These are phyloP conservation scores for Diaporthe aspalathi DNA, from an alignment of 2,329 filamentous ascomycete species.

Conservation along the genomic window DNA sequence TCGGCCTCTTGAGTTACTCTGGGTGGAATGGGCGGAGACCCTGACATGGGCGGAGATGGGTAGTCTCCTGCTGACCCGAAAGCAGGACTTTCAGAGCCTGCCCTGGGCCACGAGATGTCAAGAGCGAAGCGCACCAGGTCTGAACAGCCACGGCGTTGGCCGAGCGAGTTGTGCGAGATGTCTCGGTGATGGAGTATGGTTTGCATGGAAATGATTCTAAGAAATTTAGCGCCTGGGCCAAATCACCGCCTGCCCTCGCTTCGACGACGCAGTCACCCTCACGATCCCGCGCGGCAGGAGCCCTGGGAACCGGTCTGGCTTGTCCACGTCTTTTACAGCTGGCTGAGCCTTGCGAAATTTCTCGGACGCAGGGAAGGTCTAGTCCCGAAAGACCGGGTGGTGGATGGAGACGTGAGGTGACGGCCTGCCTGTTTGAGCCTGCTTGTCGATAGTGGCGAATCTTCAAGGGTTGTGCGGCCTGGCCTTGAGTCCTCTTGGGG, in stretches of 20 bases:
- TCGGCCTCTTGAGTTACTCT: slow-evolving; percentile 68
- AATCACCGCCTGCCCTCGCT: slow-evolving; percentile 46
- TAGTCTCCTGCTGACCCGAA: slow-evolving; percentile 69
- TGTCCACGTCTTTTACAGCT: neutral
- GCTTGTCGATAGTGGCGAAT: slow-evolving; percentile 28
- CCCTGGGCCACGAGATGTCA: slow-evolving; percentile 67
- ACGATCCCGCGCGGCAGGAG: slow-evolving; percentile 39
- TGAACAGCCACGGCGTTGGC: slow-evolving; percentile 68
- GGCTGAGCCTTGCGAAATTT: slow-evolving; percentile 3
- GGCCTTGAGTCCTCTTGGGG: neutral
- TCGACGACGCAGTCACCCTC: slow-evolving; percentile 37
- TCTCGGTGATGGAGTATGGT: slow-evolving; percentile 58
- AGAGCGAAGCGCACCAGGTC: slow-evolving; percentile 66
- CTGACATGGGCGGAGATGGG: slow-evolving; percentile 81
- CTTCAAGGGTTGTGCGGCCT: slow-evolving; percentile 8
- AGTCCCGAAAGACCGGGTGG: slow-evolving; percentile 8
- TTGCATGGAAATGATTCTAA: slow-evolving; percentile 63
- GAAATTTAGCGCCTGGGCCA: slow-evolving; percentile 41
- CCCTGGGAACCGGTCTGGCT: slow-evolving; percentile 27
- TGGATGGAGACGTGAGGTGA: neutral
- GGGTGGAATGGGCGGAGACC: slow-evolving; percentile 71
- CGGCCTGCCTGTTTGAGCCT: slow-evolving; percentile 22
- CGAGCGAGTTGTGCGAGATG: slow-evolving; percentile 60
- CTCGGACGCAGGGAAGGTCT: neutral
- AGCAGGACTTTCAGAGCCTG: slow-evolving; percentile 65